Percentiles rank a stretch among this genome's conserved stretches.
phyloP scores from a whole-genome alignment of 768 basidiomycete genomes.

The Grammothele lineata region DNA sequence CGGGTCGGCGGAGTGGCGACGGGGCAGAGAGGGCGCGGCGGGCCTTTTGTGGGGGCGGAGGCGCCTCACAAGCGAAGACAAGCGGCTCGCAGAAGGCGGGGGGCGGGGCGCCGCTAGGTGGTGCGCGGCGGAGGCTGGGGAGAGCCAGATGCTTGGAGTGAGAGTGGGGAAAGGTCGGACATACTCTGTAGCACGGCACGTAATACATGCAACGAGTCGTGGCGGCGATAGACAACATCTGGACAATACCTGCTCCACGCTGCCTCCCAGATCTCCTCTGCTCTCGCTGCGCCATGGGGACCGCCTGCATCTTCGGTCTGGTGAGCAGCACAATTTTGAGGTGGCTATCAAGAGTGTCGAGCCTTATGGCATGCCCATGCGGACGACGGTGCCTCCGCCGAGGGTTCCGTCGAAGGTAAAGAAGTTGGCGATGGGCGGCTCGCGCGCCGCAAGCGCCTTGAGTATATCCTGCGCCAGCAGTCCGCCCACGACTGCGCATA shows the following conservation, averaged over 20 bases:
- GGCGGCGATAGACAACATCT: background rate
- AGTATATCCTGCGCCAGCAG: conserved; percentile 93
- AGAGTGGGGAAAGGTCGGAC: conserved; percentile 17
- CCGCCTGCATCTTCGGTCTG: too few relatives aligned
- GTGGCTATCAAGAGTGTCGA: too few relatives aligned
- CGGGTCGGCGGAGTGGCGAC: too few relatives aligned
- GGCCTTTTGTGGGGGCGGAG: too few relatives aligned
- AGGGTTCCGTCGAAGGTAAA: conserved; percentile 83
- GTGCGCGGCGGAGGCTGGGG: too few relatives aligned
- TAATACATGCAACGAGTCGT: background rate
- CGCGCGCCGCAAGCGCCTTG: conserved; percentile 84
- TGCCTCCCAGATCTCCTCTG: background rate
- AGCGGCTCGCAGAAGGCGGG: too few relatives aligned
- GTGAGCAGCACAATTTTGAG: too few relatives aligned
- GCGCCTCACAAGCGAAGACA: too few relatives aligned
- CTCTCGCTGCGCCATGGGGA: too few relatives aligned
- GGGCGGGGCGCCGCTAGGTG: too few relatives aligned
- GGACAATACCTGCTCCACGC: background rate
- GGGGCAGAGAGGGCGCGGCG: too few relatives aligned
- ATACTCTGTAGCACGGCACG: conserved; percentile 14
- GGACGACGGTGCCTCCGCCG: conserved; percentile 67
- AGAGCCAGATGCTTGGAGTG: too few relatives aligned
- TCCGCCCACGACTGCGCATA: conserved; percentile 93
- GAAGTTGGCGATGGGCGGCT: conserved; percentile 91
- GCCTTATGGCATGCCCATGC: conserved; percentile 40